A percentile compares a stretch with the other conserved stretches of the same genome.
Evolutionary conservation across 352 stramenopile genomes (phyloP).

Genomic region (Globisporangium takayamanum): DNA sequence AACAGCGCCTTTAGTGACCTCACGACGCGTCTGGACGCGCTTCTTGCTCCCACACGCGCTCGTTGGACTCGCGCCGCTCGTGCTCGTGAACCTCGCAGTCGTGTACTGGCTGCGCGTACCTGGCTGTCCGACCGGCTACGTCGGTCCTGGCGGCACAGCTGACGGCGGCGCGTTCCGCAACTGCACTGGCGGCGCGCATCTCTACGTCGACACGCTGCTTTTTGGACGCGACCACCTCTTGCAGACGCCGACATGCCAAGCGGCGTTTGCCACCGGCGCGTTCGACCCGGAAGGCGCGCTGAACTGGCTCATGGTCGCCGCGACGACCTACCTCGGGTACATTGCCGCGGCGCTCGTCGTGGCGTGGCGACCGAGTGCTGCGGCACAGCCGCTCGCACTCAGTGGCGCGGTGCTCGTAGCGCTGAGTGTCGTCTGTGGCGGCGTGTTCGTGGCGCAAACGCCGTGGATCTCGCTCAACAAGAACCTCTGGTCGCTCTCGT

Average conservation of each 20-base stretch:
- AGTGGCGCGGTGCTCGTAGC: slow-evolving; percentile 3
- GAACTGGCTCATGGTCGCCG: slow-evolving; percentile 65
- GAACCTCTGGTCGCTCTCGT: slow-evolving; percentile 80
- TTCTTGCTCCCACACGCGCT: slow-evolving; percentile 20
- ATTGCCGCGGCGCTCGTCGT: slow-evolving; percentile 31
- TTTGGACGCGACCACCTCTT: slow-evolving; percentile 62
- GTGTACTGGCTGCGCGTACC: slow-evolving; percentile 50
- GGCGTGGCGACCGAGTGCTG: background rate
- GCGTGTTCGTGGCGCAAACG: slow-evolving; percentile 5
- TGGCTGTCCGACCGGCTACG: slow-evolving; percentile 66
- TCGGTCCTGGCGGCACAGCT: slow-evolving; percentile 53
- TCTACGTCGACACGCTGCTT: slow-evolving; percentile 55
- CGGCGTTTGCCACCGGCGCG: slow-evolving; percentile 42
- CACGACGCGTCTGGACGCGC: background rate
- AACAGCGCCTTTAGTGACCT: background rate
- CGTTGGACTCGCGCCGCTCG: slow-evolving; percentile 25
- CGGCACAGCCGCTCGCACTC: slow-evolving; percentile 5
- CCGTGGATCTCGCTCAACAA: slow-evolving; percentile 75
- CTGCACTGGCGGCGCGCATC: slow-evolving; percentile 77
- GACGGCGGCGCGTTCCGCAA: slow-evolving; percentile 36
- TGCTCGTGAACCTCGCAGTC: slow-evolving; percentile 42
- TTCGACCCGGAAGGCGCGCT: slow-evolving; percentile 79
- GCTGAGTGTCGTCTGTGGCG: slow-evolving; percentile 11
- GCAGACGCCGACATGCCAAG: slow-evolving; percentile 51
- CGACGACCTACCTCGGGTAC: slow-evolving; percentile 62